Base-by-base conservation (phyloP, 2,329 filamentous ascomycete species). In the Aspergillus cejpii region DNA sequence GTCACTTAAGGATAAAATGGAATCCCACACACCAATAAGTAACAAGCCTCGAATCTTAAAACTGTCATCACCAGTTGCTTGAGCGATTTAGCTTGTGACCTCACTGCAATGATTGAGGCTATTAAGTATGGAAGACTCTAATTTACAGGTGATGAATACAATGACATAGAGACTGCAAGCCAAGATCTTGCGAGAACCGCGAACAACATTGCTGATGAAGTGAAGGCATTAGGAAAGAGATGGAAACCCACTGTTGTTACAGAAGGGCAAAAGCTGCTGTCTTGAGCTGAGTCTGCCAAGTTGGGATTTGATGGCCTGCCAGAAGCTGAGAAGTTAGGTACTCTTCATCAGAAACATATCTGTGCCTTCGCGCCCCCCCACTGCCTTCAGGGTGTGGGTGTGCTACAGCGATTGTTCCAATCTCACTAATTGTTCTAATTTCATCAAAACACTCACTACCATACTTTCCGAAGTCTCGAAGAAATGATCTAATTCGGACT, bases 401-500 rank as follows among this genome's bases (percentile, higher is more conserved):
- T n/a, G n/a, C n/a, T n/a, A n/a, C n/a, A n/a, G n/a, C n/a, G n/a
- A n/a, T n/a, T n/a, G n/a, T n/a, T n/a, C n/a, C n/a, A n/a, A n/a
- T n/a, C n/a, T n/a, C n/a, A n/a, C n/a, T n/a, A n/a, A n/a, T n/a
- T n/a, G n/a, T n/a, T n/a, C n/a, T n/a, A n/a, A n/a, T n/a, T n/a
- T n/a, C n/a, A n/a, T n/a, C n/a, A n/a, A n/a, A n/a, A n/a, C n/a
- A n/a, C n/a, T n/a, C n/a, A n/a, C n/a, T n/a, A n/a, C n/a, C n/a
- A n/a, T n/a, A n/a, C n/a, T n/a, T n/a, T n/a, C n/a, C 34, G 23
- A 41, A 5, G 28, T 17, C 15, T 17, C 41, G 17, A 21, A 34
- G 23, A 11, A 3, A n/a, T 17, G 23, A 40, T 44, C 31, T 40
- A 47, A 31, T 8, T 17, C 14, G 7, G 21, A 45, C 33, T 28